phyloP scores from a whole-genome alignment of 345 rosid species.

The Pistacia vera region DNA sequence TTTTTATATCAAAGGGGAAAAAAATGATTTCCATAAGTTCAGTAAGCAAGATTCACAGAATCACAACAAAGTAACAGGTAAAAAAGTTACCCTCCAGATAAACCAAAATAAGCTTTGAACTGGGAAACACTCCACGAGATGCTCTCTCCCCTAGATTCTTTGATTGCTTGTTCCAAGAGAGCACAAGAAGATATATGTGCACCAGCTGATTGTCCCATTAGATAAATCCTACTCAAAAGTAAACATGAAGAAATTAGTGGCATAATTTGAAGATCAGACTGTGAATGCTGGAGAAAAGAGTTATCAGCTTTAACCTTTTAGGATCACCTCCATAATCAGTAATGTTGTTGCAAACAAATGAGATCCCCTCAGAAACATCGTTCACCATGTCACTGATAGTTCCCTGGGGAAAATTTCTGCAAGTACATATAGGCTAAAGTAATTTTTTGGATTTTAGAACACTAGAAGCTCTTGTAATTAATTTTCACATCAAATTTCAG shows the following conservation, averaged over 20 bases:
- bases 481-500: background rate
- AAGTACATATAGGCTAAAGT: slow-evolving; percentile 17
- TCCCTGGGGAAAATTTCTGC: slow-evolving; percentile 97
- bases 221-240: slow-evolving; percentile 62
- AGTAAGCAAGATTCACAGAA: slow-evolving; percentile 1
- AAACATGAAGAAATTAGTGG: slow-evolving; percentile 23
- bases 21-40: slow-evolving; percentile 9
- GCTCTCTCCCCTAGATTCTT: slow-evolving; percentile 66
- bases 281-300: background rate
- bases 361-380: slow-evolving; percentile 82
- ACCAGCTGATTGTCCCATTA: slow-evolving; percentile 99
- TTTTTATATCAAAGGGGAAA: background rate
- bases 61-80: slow-evolving; percentile 3
- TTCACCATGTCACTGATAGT: slow-evolving; percentile 88
- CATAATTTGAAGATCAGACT: slow-evolving; percentile 16
- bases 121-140: slow-evolving; percentile 79
- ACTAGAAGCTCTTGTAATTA: background rate
- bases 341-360: slow-evolving; percentile 78
- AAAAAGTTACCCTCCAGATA: slow-evolving; percentile 83
- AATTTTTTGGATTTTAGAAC: background rate
- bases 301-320: slow-evolving; percentile 50
- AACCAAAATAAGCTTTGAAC: slow-evolving; percentile 84
- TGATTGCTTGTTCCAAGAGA: slow-evolving; percentile 86
- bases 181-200: slow-evolving; percentile 95
- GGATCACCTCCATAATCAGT: slow-evolving; percentile 92